Evolutionary conservation across 2,329 filamentous ascomycete genomes (phyloP).

Genomic region (Thielaviopsis populi): DNA sequence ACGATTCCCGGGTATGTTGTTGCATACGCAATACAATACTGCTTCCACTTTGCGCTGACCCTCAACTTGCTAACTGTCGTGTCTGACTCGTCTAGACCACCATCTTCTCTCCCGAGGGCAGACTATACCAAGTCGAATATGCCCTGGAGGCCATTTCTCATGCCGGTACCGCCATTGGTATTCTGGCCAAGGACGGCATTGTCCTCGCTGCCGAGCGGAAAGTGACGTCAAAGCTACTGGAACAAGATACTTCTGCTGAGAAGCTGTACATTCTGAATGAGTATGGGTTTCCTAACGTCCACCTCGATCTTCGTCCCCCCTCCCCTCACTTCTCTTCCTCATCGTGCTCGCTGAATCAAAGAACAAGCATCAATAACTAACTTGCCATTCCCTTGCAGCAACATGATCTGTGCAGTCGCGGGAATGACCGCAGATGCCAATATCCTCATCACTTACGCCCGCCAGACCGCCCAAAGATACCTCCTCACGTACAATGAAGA

Average conservation of each 20-base stretch:
- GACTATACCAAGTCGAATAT: slow-evolving; percentile 98
- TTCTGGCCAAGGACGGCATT: slow-evolving; percentile 95
- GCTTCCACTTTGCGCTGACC: neutral
- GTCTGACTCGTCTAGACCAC: slow-evolving; percentile 52
- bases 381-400: slow-evolving; percentile 38
- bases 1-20: slow-evolving; percentile 75
- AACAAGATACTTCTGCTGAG: slow-evolving; percentile 98
- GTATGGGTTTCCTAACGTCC: slow-evolving; percentile 35
- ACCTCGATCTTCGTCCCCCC: neutral
- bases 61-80: neutral
- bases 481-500: slow-evolving; percentile 99
- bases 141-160: slow-evolving; percentile 97
- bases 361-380: neutral
- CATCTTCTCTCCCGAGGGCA: slow-evolving; percentile 98
- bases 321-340: neutral
- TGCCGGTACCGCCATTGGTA: slow-evolving; percentile 89
- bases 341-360: neutral
- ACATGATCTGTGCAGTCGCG: slow-evolving; percentile 99
- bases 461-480: slow-evolving; percentile 90
- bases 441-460: slow-evolving; percentile 99
- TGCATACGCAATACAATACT: neutral
- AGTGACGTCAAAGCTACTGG: slow-evolving; percentile 95
- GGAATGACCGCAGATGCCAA: slow-evolving; percentile 99
- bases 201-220: slow-evolving; percentile 96
- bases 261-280: slow-evolving; percentile 99